phyloP scores from a whole-genome alignment of 768 basidiomycete genomes.

The Trametes punicea region DNA sequence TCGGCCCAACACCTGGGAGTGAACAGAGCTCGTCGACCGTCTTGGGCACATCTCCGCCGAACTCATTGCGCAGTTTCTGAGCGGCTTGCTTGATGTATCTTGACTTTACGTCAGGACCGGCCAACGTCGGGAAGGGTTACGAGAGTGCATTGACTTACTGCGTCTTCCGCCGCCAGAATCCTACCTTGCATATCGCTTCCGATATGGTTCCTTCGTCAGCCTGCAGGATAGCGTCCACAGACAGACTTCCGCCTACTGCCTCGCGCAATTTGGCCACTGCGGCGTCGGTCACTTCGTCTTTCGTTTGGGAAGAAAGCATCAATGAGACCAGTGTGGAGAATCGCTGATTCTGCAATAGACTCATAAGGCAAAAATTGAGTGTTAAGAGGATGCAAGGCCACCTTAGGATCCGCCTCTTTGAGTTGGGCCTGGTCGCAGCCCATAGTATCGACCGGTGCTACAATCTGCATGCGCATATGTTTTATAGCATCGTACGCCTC shows the following conservation, averaged over 20 bases:
- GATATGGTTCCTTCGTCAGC: constrained; percentile 64
- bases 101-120: too few relatives aligned
- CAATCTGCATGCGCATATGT: constrained; percentile 65
- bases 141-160: too few relatives aligned
- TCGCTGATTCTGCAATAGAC: constrained; percentile 58
- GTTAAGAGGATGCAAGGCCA: constrained; percentile 25
- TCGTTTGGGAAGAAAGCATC: constrained; percentile 96
- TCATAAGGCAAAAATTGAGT: not conserved
- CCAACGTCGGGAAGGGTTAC: too few relatives aligned
- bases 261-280: constrained; percentile 72
- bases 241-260: constrained; percentile 76
- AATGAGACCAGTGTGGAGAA: constrained; percentile 86
- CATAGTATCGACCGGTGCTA: constrained; percentile 92
- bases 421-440: constrained; percentile 73
- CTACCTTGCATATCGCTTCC: constrained; percentile 82
- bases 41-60: constrained; percentile 82
- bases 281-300: constrained; percentile 82
- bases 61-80: constrained; percentile 61
- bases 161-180: constrained; percentile 89
- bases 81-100: constrained; percentile 80
- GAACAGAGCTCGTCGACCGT: constrained; percentile 87
- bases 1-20: constrained; percentile 89
- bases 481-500: constrained; percentile 69
- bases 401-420: constrained; percentile 65
- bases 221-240: constrained; percentile 62